Conservation (phyloP, 208 protist species). For the Trichomonas tenax region DNA sequence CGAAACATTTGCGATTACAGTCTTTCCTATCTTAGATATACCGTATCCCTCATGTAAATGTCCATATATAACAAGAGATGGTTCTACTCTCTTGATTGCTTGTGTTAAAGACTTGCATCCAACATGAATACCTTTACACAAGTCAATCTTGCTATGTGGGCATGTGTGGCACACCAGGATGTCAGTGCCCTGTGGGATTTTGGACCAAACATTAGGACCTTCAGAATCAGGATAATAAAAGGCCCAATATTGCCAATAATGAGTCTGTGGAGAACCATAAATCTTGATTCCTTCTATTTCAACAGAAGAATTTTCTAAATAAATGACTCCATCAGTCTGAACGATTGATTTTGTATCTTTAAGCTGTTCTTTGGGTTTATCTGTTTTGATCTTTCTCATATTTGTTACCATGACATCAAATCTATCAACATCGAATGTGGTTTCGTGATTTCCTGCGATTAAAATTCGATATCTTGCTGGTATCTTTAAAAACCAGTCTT, state of each 20-base stretch:
- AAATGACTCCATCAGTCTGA: not conserved
- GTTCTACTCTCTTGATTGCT: slow-evolving; percentile 12
- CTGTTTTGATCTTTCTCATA: not conserved
- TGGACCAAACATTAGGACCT: not conserved
- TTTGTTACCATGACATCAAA: not conserved
- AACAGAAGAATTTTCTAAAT: not conserved
- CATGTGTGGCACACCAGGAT: slow-evolving; percentile 20
- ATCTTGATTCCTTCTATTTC: slow-evolving; percentile 24
- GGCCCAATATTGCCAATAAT: slow-evolving; percentile 30
- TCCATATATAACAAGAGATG: slow-evolving; percentile 26
- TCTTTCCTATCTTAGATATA: not conserved
- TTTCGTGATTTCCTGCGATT: slow-evolving; percentile 6
- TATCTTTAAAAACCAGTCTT: not conserved
- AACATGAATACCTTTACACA: not conserved
- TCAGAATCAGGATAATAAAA: slow-evolving; percentile 23
- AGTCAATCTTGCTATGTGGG: not conserved
- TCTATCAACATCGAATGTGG: not conserved
- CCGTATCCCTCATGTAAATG: slow-evolving; percentile 35
- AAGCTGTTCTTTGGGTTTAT: not conserved
- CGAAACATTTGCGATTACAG: slow-evolving; percentile 26
- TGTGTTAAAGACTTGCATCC: slow-evolving; percentile 16
- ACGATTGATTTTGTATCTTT: not conserved
- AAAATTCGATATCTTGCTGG: not conserved
- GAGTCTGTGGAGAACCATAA: slow-evolving; percentile 27
- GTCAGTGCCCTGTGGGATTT: not conserved